Conservation (phyloP, 257 asterid species). For the Nicotiana tabacum region DNA sequence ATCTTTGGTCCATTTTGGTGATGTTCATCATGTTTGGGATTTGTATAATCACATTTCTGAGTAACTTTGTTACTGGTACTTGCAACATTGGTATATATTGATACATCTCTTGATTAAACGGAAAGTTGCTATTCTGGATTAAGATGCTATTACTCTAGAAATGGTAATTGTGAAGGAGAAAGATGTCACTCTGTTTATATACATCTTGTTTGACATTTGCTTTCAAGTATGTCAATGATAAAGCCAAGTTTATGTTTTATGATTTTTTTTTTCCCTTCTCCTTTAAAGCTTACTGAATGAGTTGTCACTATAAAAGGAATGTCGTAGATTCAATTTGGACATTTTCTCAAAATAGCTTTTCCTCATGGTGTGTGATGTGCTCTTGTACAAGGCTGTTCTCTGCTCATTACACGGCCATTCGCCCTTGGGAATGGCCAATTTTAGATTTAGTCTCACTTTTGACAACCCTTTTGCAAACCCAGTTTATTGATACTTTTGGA, state of each 20-base stretch:
- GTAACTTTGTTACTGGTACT: neutral
- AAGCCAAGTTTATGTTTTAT: neutral
- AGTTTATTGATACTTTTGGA: neutral
- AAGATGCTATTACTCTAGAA: neutral
- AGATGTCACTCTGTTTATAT: neutral
- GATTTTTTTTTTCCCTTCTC: neutral
- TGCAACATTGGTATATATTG: neutral
- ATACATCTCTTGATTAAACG: neutral
- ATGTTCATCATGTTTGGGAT: constrained; percentile 16
- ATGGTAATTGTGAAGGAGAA: neutral
- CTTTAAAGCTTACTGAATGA: neutral
- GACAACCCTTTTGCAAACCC: neutral
- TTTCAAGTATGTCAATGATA: neutral
- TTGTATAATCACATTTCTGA: constrained; percentile 10
- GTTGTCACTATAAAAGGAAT: neutral
- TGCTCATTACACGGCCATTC: neutral
- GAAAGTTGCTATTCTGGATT: neutral
- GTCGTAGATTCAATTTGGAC: neutral
- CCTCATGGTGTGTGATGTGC: neutral
- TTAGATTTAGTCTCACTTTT: neutral
- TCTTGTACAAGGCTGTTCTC: neutral
- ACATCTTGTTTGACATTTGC: neutral
- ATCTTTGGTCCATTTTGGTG: constrained; percentile 15
- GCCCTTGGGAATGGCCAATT: neutral
- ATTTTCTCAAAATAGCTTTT: neutral